Evolutionary conservation across 2,329 filamentous ascomycete species (phyloP).

Genomic region (Chaetomium olivaceum): DNA sequence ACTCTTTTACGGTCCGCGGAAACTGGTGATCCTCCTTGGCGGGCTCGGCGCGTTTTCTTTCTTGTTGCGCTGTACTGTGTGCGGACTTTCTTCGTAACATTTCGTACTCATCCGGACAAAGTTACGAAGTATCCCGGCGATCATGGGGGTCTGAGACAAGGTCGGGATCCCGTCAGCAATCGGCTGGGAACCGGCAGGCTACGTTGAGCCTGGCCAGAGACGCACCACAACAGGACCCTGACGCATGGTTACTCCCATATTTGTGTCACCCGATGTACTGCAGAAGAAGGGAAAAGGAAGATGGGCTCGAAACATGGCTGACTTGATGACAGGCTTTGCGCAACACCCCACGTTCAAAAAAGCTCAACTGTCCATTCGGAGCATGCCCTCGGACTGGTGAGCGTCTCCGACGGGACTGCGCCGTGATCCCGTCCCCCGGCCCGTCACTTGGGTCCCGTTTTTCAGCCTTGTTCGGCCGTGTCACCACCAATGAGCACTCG

Average conservation of each 20-base stretch:
- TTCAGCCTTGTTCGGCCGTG: background rate
- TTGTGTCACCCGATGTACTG: conserved; percentile 4
- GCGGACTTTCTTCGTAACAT: background rate
- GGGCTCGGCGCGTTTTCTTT: background rate
- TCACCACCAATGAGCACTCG: conserved; percentile 10
- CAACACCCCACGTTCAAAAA: background rate
- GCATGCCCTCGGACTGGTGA: background rate
- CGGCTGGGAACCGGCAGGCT: conserved; percentile 6
- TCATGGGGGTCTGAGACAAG: conserved; percentile 1
- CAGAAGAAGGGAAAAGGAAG: conserved; percentile 11
- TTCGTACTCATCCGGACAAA: background rate
- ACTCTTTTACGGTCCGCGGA: background rate
- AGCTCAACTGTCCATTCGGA: background rate
- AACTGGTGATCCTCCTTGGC: background rate
- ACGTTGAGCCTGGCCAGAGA: background rate
- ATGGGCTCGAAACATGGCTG: conserved; percentile 14
- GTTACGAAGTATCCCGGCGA: background rate
- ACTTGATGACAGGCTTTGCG: background rate
- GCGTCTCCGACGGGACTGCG: background rate
- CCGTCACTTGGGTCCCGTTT: background rate
- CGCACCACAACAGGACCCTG: background rate
- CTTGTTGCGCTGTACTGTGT: background rate
- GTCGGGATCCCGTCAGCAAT: background rate
- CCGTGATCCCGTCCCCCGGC: background rate
- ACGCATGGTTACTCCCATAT: conserved; percentile 4